phyloP scores from a whole-genome alignment of 163 green algal species.

The Chlamydomonas reinhardtii region DNA sequence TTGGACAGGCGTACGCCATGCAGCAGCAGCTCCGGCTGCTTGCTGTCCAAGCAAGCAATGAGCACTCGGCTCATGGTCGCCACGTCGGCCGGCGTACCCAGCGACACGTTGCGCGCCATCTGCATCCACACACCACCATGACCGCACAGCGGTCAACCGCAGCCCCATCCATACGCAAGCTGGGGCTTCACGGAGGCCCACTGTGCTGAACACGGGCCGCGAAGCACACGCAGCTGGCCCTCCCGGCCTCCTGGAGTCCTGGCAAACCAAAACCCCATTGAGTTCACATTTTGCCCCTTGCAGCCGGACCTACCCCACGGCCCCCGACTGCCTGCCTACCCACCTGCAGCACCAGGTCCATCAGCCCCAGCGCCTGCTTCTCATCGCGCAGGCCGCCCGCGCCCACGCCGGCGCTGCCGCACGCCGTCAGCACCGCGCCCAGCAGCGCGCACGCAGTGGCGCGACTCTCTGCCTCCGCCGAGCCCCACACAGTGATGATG shows the following conservation, averaged over 20 bases:
- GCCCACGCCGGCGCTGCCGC: neutral
- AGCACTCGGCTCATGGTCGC: slow-evolving; percentile 44
- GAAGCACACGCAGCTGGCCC: no score
- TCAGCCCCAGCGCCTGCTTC: slow-evolving; percentile 28
- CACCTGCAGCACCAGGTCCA: slow-evolving; percentile 34
- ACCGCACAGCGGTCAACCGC: neutral
- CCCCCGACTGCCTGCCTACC: neutral
- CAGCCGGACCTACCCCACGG: neutral
- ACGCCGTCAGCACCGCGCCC: slow-evolving; percentile 4
- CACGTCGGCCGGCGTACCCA: slow-evolving; percentile 4
- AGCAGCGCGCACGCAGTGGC: slow-evolving; percentile 25
- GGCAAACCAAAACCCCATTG: no score
- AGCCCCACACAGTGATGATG: slow-evolving; percentile 39
- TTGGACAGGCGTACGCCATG: slow-evolving; percentile 24
- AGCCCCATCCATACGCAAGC: no score
- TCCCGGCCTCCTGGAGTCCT: no score
- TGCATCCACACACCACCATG: neutral
- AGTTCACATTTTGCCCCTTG: neutral
- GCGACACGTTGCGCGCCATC: slow-evolving; percentile 5
- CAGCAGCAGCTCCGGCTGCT: slow-evolving; percentile 39
- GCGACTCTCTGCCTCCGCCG: neutral
- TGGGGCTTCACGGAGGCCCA: no score
- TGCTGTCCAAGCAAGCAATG: slow-evolving; percentile 34
- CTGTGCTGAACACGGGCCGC: no score
- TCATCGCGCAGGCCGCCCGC: slow-evolving; percentile 30